Base-by-base conservation (phyloP, 2,329 filamentous ascomycete genomes). In the Graphilbum ipis-grandicollis region DNA sequence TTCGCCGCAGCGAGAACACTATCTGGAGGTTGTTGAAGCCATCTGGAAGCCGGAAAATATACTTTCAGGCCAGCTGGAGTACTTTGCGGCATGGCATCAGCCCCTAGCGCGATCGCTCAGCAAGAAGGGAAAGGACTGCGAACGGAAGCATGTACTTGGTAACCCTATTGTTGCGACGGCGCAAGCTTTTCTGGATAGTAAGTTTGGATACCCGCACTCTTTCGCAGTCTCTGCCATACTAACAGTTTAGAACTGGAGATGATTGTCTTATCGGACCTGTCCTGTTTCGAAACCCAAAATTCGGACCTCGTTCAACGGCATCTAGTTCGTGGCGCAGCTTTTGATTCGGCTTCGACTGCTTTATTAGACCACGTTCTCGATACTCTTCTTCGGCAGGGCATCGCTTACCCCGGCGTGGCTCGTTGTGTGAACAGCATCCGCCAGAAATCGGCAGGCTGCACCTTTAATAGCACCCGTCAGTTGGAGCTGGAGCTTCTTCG, bases 151-250 rank as follows among this genome's bases (percentile, higher is more conserved):
- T 8, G 17, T 17, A 4, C 17, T 19, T n/a, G 36, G 36, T 9
- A 63, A 69, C 40, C 50, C 54, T 10, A 47, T 71, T 8, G 45
- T 59, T 1, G 48, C 49, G 28, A 53, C 59, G 31, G 60, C 60
- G 9, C 56, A 58, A 35, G 57, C 62, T 38, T 70, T 69, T 39
- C 50, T 72, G 17, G 67, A 71, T 47, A 62, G 65, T 68, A 52
- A 47, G 57, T 46, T 33, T 2, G 2, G 3, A 14, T 32, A 30
- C 13, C 9, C 6, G 2, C 12, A 8, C 10, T 8, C 21, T 23
- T 10, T 23, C 21, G 21, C 5, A 5, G 21, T 10, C 6, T 23
- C 5, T 5, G 6, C 5, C 21, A 23, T 23, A 5, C 21, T 23
- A 23, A 23, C 21, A 23, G 21, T 23, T 23, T 36, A 68, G 66